Base-by-base conservation (phyloP, 2,329 filamentous ascomycete species). In the Neonectria magnoliae region DNA sequence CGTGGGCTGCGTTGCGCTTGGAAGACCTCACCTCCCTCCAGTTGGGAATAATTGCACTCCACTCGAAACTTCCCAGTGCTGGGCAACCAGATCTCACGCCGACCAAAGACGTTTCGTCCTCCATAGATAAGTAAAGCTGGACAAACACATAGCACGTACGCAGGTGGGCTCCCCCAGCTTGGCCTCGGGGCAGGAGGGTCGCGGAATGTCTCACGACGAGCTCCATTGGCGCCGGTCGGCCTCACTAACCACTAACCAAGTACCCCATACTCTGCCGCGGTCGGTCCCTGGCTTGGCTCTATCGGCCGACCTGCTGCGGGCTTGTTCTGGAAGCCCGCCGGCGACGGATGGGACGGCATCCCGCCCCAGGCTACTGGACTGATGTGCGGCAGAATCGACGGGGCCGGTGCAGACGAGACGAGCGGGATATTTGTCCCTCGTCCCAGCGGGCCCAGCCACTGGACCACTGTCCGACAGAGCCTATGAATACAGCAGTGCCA, bases 211-310 rank as follows among this genome's bases (percentile, higher is more conserved):
- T 54, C 38, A 54, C 31, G 25, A 33, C 47, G 42, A 57, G 44
- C 59, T 65, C 61, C 44, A 57, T 60, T 61, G 50, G 63, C 18
- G 56, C 60, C 48, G 48, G 41, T 52, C 33, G 55, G 31, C 50
- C 54, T 66, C 42, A 66, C 69, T 67, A 66, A 64, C 29, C 41
- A 66, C 69, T 68, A 66, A 64, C 29, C 42, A 64, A 59, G 63
- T 60, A 71, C 63, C 71, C 64, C 61, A 66, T 71, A 68, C 53
- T 68, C 67, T 67, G 54, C 65, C 59, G 60, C 54, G 50, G 52
- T 62, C 41, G 33, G 62, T 67, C 45, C 64, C 60, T 60, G 65
- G 60, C 65, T 68, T 72, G 67, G 61, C 63, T 62, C 45, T 53
- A 18, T 64, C 48, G 53, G 44, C 55, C 56, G 54, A 45, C 41